Conservation (phyloP, 495 filamentous ascomycete species). For the Hypoxylon subgilvum region DNA sequence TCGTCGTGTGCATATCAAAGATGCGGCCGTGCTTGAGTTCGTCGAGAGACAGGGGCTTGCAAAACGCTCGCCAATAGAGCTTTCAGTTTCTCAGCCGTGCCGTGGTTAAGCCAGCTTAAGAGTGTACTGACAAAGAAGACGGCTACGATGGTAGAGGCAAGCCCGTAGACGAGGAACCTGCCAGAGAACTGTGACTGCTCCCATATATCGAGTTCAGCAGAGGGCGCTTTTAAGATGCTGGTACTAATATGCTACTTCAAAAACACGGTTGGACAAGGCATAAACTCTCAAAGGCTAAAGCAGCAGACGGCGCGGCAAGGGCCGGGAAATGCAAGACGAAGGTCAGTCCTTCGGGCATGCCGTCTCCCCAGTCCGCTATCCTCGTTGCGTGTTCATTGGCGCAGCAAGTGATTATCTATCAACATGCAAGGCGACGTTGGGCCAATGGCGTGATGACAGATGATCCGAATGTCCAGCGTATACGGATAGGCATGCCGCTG, state of each 20-base stretch:
- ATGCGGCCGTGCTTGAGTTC: neutral
- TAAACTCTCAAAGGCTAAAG: slow-evolving; percentile 10
- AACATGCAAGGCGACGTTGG: slow-evolving; percentile 22
- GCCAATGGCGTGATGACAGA: slow-evolving; percentile 36
- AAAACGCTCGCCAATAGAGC: slow-evolving; percentile 11
- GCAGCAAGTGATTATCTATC: slow-evolving; percentile 35
- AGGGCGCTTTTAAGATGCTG: slow-evolving; percentile 1
- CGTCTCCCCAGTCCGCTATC: slow-evolving; percentile 25
- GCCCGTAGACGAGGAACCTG: neutral
- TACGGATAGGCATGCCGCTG: slow-evolving; percentile 24
- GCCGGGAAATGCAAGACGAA: slow-evolving; percentile 31
- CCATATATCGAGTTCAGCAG: neutral
- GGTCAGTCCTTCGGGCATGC: slow-evolving; percentile 30
- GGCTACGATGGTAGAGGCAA: neutral
- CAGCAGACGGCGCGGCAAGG: slow-evolving; percentile 22
- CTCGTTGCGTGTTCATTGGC: slow-evolving; percentile 35
- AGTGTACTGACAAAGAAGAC: slow-evolving; percentile 13
- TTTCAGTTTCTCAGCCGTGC: slow-evolving; percentile 5
- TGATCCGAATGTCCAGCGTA: slow-evolving; percentile 33
- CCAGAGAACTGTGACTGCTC: slow-evolving; percentile 1
- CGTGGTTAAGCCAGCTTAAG: slow-evolving; percentile 4
- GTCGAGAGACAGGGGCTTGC: slow-evolving; percentile 14
- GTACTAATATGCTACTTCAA: neutral
- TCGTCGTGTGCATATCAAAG: no score
- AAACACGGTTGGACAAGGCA: slow-evolving; percentile 3